Conservation (phyloP, 768 basidiomycete genomes). For the Coprinopsis cinerea region DNA sequence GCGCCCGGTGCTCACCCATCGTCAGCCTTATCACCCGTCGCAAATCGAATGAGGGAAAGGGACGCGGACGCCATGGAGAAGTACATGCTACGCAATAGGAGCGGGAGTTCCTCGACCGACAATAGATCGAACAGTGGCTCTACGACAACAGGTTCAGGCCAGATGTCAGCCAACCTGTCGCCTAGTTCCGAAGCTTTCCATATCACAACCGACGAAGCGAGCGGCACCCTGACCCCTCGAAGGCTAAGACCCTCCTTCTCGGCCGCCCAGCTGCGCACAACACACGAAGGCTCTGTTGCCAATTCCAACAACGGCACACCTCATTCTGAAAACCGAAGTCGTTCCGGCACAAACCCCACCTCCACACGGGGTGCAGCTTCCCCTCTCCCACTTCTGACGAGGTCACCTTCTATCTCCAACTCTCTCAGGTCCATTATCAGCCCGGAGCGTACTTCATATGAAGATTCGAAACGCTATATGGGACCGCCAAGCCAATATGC, state of each 20-base stretch:
- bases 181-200: constrained; percentile 50
- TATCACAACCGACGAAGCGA: constrained; percentile 37
- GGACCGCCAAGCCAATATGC: constrained; percentile 70
- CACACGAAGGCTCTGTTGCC: constrained; percentile 30
- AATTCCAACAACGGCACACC: constrained; percentile 24
- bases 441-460: constrained; percentile 30
- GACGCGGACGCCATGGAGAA: constrained; percentile 88
- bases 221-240: constrained; percentile 53
- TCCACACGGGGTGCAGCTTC: constrained; percentile 36
- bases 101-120: constrained; percentile 75
- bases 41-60: constrained; percentile 72
- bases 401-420: constrained; percentile 55
- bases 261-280: constrained; percentile 66
- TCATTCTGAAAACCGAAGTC: constrained; percentile 46
- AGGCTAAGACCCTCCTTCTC: constrained; percentile 69
- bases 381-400: constrained; percentile 41
- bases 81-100: constrained; percentile 75
- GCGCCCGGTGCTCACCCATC: constrained; percentile 28
- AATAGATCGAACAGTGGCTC: constrained; percentile 58
- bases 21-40: constrained; percentile 68
- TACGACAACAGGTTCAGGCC: constrained; percentile 16
- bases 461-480: constrained; percentile 46
- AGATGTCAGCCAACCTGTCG: constrained; percentile 44
- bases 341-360: constrained; percentile 65
- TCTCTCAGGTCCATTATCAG: constrained; percentile 34